phyloP scores from a whole-genome alignment of 164 flowering plant genomes.

The Vitis cinerea region DNA sequence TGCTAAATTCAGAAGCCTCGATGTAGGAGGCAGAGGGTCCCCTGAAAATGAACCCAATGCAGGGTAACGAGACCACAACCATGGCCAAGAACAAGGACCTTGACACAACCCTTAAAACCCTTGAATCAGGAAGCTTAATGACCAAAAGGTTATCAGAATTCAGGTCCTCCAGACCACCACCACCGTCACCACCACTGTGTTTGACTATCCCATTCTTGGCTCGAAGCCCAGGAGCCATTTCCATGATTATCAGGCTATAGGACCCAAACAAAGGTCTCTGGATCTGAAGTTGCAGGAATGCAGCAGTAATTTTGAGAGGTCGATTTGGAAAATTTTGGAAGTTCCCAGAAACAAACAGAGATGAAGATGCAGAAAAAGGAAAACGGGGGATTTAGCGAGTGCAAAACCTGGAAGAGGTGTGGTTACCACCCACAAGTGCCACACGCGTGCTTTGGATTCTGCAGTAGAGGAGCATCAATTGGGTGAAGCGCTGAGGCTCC shows the following conservation, averaged over 20 bases:
- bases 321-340: too few relatives aligned
- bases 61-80: slow-evolving; percentile 40
- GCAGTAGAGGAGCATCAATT: too few relatives aligned
- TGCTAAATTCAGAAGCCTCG: not conserved
- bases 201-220: too few relatives aligned
- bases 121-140: slow-evolving; percentile 37
- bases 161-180: not conserved
- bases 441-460: too few relatives aligned
- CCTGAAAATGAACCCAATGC: slow-evolving; percentile 20
- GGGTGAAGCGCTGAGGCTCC: too few relatives aligned
- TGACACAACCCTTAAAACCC: slow-evolving; percentile 40
- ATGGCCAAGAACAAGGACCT: slow-evolving; percentile 45
- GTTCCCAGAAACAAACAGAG: not conserved
- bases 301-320: too few relatives aligned
- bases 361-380: slow-evolving; percentile 13
- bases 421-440: slow-evolving; percentile 98
- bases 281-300: too few relatives aligned
- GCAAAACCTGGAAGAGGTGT: slow-evolving; percentile 99
- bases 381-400: slow-evolving; percentile 58
- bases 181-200: too few relatives aligned
- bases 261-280: too few relatives aligned
- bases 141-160: slow-evolving; percentile 25
- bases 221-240: too few relatives aligned
- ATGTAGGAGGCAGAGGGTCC: not conserved
- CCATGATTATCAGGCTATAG: too few relatives aligned